phyloP scores from a whole-genome alignment of 306 rosid genomes.

The Alnus glutinosa region DNA sequence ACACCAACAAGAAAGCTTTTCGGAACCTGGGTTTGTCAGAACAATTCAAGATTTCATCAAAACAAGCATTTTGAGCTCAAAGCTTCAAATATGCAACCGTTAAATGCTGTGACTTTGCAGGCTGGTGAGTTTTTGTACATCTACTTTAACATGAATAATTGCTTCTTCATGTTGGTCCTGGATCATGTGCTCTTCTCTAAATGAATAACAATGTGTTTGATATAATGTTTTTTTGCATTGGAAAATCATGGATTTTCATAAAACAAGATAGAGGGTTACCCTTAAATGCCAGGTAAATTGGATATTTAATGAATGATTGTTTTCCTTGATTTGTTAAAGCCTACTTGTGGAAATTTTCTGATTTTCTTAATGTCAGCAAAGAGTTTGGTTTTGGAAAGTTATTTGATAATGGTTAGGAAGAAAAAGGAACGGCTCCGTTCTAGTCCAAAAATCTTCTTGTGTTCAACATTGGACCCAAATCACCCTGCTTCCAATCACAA shows the following conservation, averaged over 20 bases:
- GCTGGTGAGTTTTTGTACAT: conserved; percentile 56
- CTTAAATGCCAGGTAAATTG: neutral
- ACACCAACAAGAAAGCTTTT: neutral
- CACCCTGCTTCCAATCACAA: neutral
- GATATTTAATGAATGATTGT: neutral
- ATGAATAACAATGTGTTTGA: neutral
- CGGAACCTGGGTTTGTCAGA: conserved; percentile 38
- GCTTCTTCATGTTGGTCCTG: neutral
- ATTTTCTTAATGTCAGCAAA: neutral
- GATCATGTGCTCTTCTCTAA: neutral
- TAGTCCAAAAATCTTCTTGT: neutral
- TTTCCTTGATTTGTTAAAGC: neutral
- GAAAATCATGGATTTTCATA: neutral
- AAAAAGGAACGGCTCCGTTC: neutral
- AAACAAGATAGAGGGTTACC: neutral
- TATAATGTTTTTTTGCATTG: neutral
- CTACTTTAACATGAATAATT: neutral
- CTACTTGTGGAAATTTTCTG: neutral
- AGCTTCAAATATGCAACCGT: conserved; percentile 73
- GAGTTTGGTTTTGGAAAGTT: neutral
- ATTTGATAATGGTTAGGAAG: neutral
- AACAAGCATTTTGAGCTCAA: conserved; percentile 58
- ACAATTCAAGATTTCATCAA: conserved; percentile 29
- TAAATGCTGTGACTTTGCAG: conserved; percentile 60
- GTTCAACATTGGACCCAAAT: neutral